Base-by-base conservation (phyloP, 345 rosid species). In the Gossypium bickii region DNA sequence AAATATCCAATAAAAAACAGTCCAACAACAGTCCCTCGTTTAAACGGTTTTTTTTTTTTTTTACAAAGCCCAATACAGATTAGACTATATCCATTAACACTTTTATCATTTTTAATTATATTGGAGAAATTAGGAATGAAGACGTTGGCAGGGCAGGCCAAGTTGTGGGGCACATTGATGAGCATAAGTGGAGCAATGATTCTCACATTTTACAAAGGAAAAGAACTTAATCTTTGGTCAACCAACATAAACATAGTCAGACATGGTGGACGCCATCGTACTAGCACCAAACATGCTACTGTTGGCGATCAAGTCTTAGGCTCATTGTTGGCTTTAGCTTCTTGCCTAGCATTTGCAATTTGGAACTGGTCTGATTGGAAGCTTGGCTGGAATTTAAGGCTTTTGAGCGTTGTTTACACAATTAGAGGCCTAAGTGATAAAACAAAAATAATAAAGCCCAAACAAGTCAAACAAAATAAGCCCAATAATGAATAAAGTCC, bases 141-240 rank as follows among this genome's bases (percentile, higher is more conserved):
- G 12, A 78, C 71, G 9, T 2, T 3, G 2, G 84, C 81, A 18
- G 87, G 90, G 9, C 83, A 80, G 68, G 88, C 86, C 47, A 90
- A 86, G 69, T 76, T 88, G 44, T 16, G 74, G 3, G 94, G 94
- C n/a, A 90, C 88, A 20, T 9, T 82, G 44, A 9, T 83, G 16
- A 89, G 90, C 13, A 72, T 90, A 0, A 80, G 80, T 12, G 92
- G 94, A 25, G 92, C 87, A 20, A 86, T 85, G 89, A 22, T 85
- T 2, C 78, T 90, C 57, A 85, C 90, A 10, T 80, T 90, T 70
- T 88, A 80, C 78, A 88, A 85, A 76, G 90, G 94, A 7, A 13
- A 38, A 2, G 78, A 76, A 27, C 56, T 86, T 27, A 57, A 75
- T 8, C 44, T 82, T 2, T 78, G 64, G 79, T 80, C 91, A 34